Base-by-base conservation (phyloP, 2,329 filamentous ascomycete genomes). In the Hortaea werneckii region DNA sequence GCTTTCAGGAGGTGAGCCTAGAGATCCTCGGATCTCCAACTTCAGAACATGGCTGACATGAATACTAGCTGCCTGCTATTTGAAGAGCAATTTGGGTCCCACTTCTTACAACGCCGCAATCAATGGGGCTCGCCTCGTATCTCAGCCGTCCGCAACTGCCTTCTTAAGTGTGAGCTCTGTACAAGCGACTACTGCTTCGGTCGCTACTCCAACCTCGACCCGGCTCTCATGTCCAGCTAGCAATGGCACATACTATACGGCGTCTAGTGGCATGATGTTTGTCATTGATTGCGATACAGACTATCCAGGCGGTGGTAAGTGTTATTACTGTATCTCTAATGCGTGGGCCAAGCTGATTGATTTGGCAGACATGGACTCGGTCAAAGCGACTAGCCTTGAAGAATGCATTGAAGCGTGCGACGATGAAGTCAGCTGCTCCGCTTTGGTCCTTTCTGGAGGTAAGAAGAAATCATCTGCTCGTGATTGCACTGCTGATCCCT, bases 241-340 rank as follows among this genome's bases (percentile, higher is more conserved):
- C 6, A 51, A 60, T 37, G 49, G 47, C 26, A 58, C 46, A 13
- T 47, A 43, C 1, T 56, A 58, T 43, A 53, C 46, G 5, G 52
- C 49, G 8, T 13, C 45, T n/a, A 57, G 48, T 29, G 53, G 54
- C n/a, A 46, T 50, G 5, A 40, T 45, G 26, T 61, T 55, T 44
- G 26, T 53, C 27, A 54, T 62, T 41, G 56, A 59, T 39, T 62
- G 60, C 46, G 54, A 49, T 29, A 54, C 58, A 13, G 60, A 63
- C 37, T 57, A 62, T 39, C 40, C 46, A 7, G 58, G 50, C 5
- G 60, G 59, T 29, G 20, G 20, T 20, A 20, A 20, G 20, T 20
- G 20, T 20, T 20, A 20, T 20, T 20, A 20, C 20, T 20, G 20
- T 20, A 20, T 20, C 20, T 20, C 20, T 2, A 20, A 20, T 20